Conservation (phyloP, 345 rosid genomes). For the Theobroma cacao region DNA sequence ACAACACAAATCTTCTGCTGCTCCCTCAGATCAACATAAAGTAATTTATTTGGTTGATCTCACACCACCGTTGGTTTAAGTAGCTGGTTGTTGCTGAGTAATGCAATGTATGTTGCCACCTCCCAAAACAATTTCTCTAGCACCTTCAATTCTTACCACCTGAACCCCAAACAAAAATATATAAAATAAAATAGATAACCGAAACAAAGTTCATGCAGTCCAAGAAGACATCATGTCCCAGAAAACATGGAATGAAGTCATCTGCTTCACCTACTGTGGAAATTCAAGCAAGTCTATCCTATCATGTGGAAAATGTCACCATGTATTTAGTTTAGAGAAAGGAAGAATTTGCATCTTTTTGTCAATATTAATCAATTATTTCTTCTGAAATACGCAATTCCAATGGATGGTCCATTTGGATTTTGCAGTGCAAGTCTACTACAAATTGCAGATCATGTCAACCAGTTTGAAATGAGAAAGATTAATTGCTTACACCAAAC, state of each 20-base stretch:
- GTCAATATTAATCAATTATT: not conserved
- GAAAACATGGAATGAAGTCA: not conserved
- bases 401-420: not conserved
- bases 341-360: not conserved
- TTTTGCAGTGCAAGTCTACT: not conserved
- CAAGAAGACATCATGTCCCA: not conserved
- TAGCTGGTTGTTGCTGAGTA: slow-evolving; percentile 82
- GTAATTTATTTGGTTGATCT: not conserved
- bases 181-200: not conserved
- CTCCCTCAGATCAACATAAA: not conserved
- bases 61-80: slow-evolving; percentile 17
- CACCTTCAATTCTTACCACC: slow-evolving; percentile 75
- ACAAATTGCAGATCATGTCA: not conserved
- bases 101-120: slow-evolving; percentile 98
- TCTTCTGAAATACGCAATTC: not conserved
- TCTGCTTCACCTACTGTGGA: not conserved
- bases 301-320: not conserved
- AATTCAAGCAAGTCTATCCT: not conserved
- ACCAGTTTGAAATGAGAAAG: not conserved
- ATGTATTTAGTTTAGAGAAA: not conserved
- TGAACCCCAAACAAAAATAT: slow-evolving; percentile 22
- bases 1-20: not conserved
- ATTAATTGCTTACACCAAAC: not conserved
- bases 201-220: not conserved
- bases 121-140: slow-evolving; percentile 80